A percentile compares a stretch with the other conserved stretches of the same genome.
Evolutionary conservation across 257 asterid species (phyloP).

Genomic region (Nicotiana noctiflora): DNA sequence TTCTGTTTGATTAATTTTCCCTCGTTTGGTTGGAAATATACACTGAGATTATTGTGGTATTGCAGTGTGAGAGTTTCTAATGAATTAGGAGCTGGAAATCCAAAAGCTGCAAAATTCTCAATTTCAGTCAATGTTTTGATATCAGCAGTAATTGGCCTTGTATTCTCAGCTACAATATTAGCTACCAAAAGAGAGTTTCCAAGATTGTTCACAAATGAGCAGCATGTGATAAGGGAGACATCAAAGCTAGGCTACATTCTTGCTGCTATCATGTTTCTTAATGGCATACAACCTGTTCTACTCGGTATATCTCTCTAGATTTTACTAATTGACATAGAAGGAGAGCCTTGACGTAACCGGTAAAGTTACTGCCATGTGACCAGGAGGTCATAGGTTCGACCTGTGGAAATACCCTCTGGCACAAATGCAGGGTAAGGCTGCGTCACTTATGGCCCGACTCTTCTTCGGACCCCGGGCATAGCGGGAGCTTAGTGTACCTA

Average conservation of each 20-base stretch:
- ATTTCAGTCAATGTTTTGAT: slow-evolving; percentile 19
- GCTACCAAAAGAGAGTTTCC: slow-evolving; percentile 23
- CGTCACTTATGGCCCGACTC: no score
- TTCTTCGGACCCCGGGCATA: no score
- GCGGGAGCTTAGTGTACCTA: no score
- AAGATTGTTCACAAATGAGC: slow-evolving; percentile 19
- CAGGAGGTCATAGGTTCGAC: no score
- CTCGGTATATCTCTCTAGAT: slow-evolving; percentile 15
- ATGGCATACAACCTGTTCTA: slow-evolving; percentile 28
- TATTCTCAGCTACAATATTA: slow-evolving; percentile 19
- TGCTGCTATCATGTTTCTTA: slow-evolving; percentile 28
- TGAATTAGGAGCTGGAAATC: slow-evolving; percentile 35
- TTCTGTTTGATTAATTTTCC: neutral
- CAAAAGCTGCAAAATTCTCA: slow-evolving; percentile 26
- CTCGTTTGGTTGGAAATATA: neutral
- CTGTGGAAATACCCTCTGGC: no score
- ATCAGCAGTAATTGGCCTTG: slow-evolving; percentile 23
- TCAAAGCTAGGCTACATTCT: slow-evolving; percentile 28
- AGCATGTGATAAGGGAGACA: slow-evolving; percentile 18
- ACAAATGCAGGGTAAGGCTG: no score
- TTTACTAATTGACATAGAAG: neutral
- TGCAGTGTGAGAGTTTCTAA: slow-evolving; percentile 38
- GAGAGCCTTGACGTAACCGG: no score
- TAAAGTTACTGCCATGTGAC: no score
- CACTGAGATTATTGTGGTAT: neutral